phyloP scores from a whole-genome alignment of 352 stramenopile genomes.

The Phytophthora sansomeana region DNA sequence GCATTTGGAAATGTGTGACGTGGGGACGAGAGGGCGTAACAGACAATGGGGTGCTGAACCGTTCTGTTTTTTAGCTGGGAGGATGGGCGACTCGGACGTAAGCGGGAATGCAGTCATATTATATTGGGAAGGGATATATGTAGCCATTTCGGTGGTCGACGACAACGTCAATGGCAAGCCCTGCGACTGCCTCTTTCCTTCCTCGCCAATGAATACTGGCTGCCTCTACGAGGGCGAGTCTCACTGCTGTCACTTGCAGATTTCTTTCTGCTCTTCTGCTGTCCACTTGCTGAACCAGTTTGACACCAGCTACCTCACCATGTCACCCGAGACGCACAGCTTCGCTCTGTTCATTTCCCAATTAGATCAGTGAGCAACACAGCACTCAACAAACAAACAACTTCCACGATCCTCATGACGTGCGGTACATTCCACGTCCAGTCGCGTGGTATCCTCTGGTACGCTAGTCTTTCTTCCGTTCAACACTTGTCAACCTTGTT shows the following conservation, averaged over 20 bases:
- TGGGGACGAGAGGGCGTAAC: slow-evolving; percentile 26
- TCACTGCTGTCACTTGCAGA: neutral
- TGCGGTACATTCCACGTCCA: slow-evolving; percentile 32
- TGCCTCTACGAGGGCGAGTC: neutral
- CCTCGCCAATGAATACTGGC: neutral
- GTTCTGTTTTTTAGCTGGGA: slow-evolving; percentile 27
- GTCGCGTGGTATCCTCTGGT: slow-evolving; percentile 19
- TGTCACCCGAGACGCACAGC: neutral
- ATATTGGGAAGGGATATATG: neutral
- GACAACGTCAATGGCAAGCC: too few relatives aligned
- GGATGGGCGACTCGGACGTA: slow-evolving; percentile 7
- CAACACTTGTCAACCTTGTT: too few relatives aligned
- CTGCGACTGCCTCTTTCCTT: neutral
- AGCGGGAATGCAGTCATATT: slow-evolving; percentile 6
- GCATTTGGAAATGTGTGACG: slow-evolving; percentile 7
- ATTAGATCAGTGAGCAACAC: slow-evolving; percentile 5
- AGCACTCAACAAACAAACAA: neutral
- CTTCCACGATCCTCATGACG: slow-evolving; percentile 15
- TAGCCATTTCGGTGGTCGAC: neutral
- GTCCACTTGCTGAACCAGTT: too few relatives aligned
- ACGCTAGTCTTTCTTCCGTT: neutral
- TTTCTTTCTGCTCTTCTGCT: neutral
- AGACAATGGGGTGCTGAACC: slow-evolving; percentile 6
- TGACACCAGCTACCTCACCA: too few relatives aligned
- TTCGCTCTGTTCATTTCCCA: neutral